Evolutionary conservation across 1,139 yeast genomes (phyloP), one percentile per base, ranked within the genome.

Genomic region (Saccharomyces hybrid): DNA sequence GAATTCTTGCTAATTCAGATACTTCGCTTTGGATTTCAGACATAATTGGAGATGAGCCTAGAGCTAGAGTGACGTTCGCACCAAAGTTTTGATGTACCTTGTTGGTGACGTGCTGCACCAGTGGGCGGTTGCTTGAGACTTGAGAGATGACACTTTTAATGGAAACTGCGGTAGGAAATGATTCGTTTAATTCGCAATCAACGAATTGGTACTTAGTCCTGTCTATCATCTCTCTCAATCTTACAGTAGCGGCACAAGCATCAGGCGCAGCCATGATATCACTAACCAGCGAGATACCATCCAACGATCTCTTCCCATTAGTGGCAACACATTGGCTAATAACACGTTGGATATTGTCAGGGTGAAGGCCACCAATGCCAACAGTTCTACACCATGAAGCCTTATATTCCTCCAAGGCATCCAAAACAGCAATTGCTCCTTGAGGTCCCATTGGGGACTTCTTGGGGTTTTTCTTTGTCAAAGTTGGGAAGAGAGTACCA

Each of bases 41-140:
- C 97, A 91, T 91, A 26, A 88, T 83, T 2, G 98, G 97, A 1
- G 95, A 84, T 0, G 86, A 95, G 2, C 96, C 96, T 27, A 85
- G 72, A 0, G 97, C 90, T 53, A 91, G 73, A 0, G 95, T 83
- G n/a, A 88, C 87, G 64, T 91, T 90, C 29, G 98, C 97, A 59
- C 90, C 85, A 65, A 88, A 83, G 65, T 88, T 85, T 66, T 88
- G 88, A 46, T 87, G 96, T 13, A 91, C 97, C 55, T 80, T 80
- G 65, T 91, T 91, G 42, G 97, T 90, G 58, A 91, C 84, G 62
- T 90, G 96, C 65, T 91, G 97, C 5, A 88, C 83, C 62, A 91
- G 71, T 0, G 96, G 95, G 5, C 65, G 56, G 47, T 55, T 50
- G 5, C 54, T 31, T 14, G 59, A 47, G 20, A 64, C 63, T 46